A percentile compares a stretch with the other conserved stretches of the same genome.
Conservation (phyloP, 129 eudicot genomes). For the Oenanthe sinensis region DNA sequence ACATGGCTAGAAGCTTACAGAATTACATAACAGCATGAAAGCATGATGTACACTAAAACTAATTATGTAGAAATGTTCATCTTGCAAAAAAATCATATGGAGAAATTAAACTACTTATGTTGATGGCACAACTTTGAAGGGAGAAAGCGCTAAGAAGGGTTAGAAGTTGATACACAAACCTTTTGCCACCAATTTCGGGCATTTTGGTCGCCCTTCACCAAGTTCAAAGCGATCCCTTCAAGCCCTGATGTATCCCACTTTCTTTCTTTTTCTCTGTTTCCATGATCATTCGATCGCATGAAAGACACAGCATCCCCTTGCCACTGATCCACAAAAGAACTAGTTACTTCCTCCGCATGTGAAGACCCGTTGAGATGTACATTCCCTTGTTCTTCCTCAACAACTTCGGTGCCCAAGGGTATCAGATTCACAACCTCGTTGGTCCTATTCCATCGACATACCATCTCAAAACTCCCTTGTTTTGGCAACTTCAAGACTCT, state of each 20-base stretch:
- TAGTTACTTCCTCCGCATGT: slow-evolving; percentile 30
- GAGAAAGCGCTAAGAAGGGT: background rate
- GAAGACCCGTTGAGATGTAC: slow-evolving; percentile 36
- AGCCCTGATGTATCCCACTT: slow-evolving; percentile 88
- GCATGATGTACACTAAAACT: background rate
- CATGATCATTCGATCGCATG: slow-evolving; percentile 75
- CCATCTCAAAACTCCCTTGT: slow-evolving; percentile 49
- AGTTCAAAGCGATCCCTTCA: slow-evolving; percentile 60
- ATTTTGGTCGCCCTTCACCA: slow-evolving; percentile 69
- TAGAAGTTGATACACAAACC: slow-evolving; percentile 34
- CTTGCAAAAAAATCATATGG: background rate
- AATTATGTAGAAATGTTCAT: background rate
- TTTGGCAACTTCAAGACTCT: slow-evolving; percentile 54
- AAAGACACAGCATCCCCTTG: slow-evolving; percentile 69
- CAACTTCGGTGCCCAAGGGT: slow-evolving; percentile 34
- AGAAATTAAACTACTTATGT: background rate
- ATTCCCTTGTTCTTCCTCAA: slow-evolving; percentile 29
- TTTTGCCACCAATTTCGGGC: slow-evolving; percentile 94
- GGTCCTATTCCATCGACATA: slow-evolving; percentile 72
- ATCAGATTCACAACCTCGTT: slow-evolving; percentile 40
- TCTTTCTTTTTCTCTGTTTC: slow-evolving; percentile 37
- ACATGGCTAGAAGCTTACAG: background rate
- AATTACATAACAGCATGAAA: background rate
- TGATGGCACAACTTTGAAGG: background rate
- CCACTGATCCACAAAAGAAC: slow-evolving; percentile 90